Evolutionary conservation across 768 basidiomycete species (phyloP), one percentile per base, ranked within the genome.

Genomic region (Boletus vermiculosoides): DNA sequence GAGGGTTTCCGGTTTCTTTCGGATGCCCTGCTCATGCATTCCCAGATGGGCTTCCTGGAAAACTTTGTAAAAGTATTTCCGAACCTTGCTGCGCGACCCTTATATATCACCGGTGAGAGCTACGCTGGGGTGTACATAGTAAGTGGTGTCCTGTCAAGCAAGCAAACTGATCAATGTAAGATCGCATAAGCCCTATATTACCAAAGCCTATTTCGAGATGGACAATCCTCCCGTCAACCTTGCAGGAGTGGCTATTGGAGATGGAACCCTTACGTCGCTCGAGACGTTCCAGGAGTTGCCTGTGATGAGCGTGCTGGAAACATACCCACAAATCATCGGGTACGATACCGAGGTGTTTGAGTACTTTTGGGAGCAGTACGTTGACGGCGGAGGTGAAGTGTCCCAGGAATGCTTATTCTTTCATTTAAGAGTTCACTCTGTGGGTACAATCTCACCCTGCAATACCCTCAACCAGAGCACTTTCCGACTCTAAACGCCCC

Each of bases 121-220:
- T 89, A 89, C 69, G 82, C 88, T 23, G 88, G 88, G 23, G 79
- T 75, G 48, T 88, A 83, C 61, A 88, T 89, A 49, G 83, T 83
- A 61, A 56, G 82, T 68, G 7, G 42, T 22, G 25, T 30, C 44
- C 45, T 85, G 83, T 37, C 20, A 9, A 5, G 3, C 12, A 16
- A 34, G 37, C 15, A 31, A 31, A 3, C 30, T 10, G 30, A 31
- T 10, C 9, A 1, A 10, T 31, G 10, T 25, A 22, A 56, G 4
- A 20, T 15, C 5, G 4, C 6, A 73, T 84, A 12, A 89, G 86
- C 87, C 88, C 5, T 89, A 90, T 64, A 90, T 91, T 63, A 75
- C 85, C 57, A 87, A 87, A 55, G 74, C 1, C 30, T 30, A 30
- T n/a, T n/a, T n/a, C n/a, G n/a, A n/a, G n/a, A n/a, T n/a, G n/a